A percentile compares a stretch with the other conserved stretches of the same genome.
Conservation (phyloP, 2,329 filamentous ascomycete genomes). For the Trichophyton mentagrophytes region DNA sequence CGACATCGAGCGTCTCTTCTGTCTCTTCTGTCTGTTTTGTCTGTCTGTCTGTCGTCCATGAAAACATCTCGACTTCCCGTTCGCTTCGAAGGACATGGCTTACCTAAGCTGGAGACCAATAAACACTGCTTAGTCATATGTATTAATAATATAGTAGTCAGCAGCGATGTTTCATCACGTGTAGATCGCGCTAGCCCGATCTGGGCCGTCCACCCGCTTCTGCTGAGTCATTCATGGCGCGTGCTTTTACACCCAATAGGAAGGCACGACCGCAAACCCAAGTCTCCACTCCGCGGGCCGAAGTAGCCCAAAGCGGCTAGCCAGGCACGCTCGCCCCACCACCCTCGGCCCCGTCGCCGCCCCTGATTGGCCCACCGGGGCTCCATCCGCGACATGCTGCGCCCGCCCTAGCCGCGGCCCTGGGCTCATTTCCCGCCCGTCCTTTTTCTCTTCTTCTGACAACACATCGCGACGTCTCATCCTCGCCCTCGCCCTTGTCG, state of each 20-base stretch:
- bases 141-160: no score
- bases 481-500: background rate
- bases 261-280: background rate
- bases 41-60: no score
- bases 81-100: no score
- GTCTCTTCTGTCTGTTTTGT: no score
- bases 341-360: background rate
- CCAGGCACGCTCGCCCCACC: background rate
- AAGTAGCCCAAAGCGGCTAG: background rate
- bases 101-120: no score
- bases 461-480: background rate
- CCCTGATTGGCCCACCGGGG: background rate
- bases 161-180: background rate
- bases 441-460: background rate
- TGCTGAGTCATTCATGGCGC: background rate
- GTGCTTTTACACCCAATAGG: background rate
- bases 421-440: slow-evolving; percentile 1
- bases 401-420: slow-evolving; percentile 1
- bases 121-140: no score
- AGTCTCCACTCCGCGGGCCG: background rate
- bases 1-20: no score
- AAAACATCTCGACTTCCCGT: no score
- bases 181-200: background rate
- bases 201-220: background rate
- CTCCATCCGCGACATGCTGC: background rate